Conservation (phyloP, 768 basidiomycete genomes). For the Boletellus emodensis region DNA sequence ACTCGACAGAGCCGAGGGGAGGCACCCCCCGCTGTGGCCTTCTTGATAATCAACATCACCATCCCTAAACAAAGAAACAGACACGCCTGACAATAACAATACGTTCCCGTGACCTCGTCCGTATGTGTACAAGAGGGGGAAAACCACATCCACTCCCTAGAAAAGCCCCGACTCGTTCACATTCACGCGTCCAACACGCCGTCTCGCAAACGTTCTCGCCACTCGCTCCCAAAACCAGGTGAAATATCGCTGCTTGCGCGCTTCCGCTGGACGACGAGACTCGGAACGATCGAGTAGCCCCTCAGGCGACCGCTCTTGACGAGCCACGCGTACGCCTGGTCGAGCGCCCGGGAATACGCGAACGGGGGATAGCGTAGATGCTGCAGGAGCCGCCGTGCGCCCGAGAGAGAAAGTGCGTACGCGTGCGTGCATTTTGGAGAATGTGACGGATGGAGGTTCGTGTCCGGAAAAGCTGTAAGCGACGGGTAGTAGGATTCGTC, state of each 20-base stretch:
- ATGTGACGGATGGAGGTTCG: constrained; percentile 51
- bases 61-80: too few relatives aligned
- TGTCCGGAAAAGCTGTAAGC: constrained; percentile 18
- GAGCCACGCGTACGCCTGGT: constrained; percentile 71
- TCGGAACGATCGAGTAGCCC: constrained; percentile 64
- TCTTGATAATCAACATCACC: too few relatives aligned
- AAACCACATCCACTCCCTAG: too few relatives aligned
- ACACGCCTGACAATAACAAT: too few relatives aligned
- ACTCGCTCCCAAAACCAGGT: constrained; percentile 45
- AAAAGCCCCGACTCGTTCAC: background rate
- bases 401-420: constrained; percentile 56
- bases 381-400: constrained; percentile 57
- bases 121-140: too few relatives aligned
- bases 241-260: constrained; percentile 52
- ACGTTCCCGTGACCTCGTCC: too few relatives aligned
- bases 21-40: too few relatives aligned
- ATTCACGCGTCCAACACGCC: constrained; percentile 40
- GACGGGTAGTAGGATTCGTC: constrained; percentile 52
- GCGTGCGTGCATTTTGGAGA: constrained; percentile 72
- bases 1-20: too few relatives aligned
- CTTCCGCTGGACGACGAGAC: constrained; percentile 65
- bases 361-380: constrained; percentile 62
- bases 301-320: constrained; percentile 51
- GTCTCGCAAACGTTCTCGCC: constrained; percentile 48
- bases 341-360: constrained; percentile 74